Evolutionary conservation across 371 early-diverging fungal genomes (phyloP), one percentile per base, ranked within the genome.

Genomic region (Rhizopus sp.): DNA sequence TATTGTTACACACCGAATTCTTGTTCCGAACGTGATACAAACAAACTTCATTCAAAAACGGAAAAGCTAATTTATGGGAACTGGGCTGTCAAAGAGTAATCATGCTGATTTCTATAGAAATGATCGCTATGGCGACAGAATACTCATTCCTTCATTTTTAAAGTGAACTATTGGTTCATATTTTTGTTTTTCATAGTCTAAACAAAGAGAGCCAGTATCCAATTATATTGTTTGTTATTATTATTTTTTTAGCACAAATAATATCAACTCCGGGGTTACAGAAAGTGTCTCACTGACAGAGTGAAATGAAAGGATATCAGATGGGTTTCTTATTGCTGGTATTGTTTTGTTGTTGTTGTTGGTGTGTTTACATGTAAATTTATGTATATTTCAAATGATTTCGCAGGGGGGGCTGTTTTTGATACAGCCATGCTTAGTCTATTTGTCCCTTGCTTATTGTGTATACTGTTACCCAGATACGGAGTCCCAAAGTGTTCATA

Each of bases 211-310:
- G 41, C 3, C 8, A 23, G 7, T 23, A 29, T 23, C 46, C 46
- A 46, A 46, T 23, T 29, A 46, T 29, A 17, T n/a, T 23, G 17
- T 17, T 29, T 37, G 13, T 37, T 37, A 37, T 29, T 29, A 29
- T 46, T 17, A 46, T 46, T 37, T 37, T 10, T 37, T 46, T 46
- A 46, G 29, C 17, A 7, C 29, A 46, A 46, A 23, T 29, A 17
- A 46, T 46, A 29, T 29, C 7, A 46, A 46, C 46, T 46, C 46
- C 46, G 46, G 29, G 46, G 7, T 46, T 29, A 17, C 9, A 41
- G 15, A n/a, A 41, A 15, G 9, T n/a, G 15, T 6, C n/a, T 41
- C n/a, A 41, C 15, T 15, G n/a, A n/a, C 6, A 41, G n/a, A 41
- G 10, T n/a, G 10, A 15, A 41, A 15, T 15, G 23, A 23, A 23